phyloP scores from a whole-genome alignment of 2,329 filamentous ascomycete species.

The Penicillium griseofulvum region DNA sequence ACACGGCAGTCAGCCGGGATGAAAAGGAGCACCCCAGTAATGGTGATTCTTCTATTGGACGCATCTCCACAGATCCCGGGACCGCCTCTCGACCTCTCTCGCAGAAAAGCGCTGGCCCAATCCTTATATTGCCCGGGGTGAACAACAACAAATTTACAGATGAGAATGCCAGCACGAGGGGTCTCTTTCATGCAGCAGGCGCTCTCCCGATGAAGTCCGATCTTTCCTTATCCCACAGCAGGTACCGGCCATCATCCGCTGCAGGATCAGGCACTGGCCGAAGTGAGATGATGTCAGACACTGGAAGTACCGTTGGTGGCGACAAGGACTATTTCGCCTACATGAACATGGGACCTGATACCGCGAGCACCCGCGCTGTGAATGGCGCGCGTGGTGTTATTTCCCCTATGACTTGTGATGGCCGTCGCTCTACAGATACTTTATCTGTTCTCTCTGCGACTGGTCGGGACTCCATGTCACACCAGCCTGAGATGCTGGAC shows the following conservation, averaged over 20 bases:
- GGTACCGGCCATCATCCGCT: constrained; percentile 23
- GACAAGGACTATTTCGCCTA: constrained; percentile 23
- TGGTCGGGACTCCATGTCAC: constrained; percentile 7
- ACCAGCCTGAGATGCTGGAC: constrained; percentile 29
- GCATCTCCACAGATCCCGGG: constrained; percentile 6
- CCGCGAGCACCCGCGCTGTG: constrained; percentile 33
- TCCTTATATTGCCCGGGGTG: constrained; percentile 31
- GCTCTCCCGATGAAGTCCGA: constrained; percentile 25
- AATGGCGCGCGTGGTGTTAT: constrained; percentile 30
- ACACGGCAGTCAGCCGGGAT: constrained; percentile 9
- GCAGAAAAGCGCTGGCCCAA: constrained; percentile 22
- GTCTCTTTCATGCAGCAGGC: constrained; percentile 31
- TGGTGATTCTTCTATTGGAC: background rate
- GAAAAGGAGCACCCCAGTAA: constrained; percentile 7
- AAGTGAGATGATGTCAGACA: constrained; percentile 30
- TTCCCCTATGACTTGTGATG: constrained; percentile 12
- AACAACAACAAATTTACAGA: constrained; percentile 27
- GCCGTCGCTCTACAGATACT: constrained; percentile 27
- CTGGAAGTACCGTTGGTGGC: constrained; percentile 29
- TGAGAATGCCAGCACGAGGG: constrained; percentile 35
- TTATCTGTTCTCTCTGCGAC: constrained; percentile 15
- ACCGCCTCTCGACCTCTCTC: constrained; percentile 13
- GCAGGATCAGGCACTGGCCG: constrained; percentile 28
- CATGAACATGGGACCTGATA: constrained; percentile 20
- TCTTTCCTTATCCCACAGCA: constrained; percentile 15